Percentiles rank a stretch among this genome's conserved stretches.
Evolutionary conservation across 1,139 yeast species (phyloP).

Genomic region (Groenewaldozyma sp.): DNA sequence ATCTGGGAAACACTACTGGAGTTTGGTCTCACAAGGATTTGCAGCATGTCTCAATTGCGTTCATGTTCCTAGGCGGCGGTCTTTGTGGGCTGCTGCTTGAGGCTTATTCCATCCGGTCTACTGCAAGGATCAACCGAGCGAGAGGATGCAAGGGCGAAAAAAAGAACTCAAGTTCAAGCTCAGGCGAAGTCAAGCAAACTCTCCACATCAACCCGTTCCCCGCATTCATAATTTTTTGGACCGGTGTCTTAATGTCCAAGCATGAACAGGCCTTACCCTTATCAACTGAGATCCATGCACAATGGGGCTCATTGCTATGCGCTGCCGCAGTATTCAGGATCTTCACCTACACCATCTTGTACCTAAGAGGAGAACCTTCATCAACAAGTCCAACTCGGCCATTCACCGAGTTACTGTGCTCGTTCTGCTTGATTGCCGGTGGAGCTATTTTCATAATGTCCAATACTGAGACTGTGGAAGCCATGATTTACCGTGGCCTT

Average conservation of each 20-base stretch:
- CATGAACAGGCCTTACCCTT: slow-evolving; percentile 76
- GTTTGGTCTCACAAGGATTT: slow-evolving; percentile 84
- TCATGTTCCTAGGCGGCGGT: slow-evolving; percentile 88
- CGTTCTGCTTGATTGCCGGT: slow-evolving; percentile 76
- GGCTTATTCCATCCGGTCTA: slow-evolving; percentile 35
- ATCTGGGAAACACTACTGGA: slow-evolving; percentile 65
- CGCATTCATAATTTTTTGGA: slow-evolving; percentile 86
- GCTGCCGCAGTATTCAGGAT: slow-evolving; percentile 72
- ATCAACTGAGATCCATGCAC: slow-evolving; percentile 72
- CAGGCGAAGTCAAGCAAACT: too few species aligned
- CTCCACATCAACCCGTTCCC: slow-evolving; percentile 69
- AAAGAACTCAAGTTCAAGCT: slow-evolving; percentile 21
- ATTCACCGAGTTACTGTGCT: slow-evolving; percentile 68
- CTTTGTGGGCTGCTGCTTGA: slow-evolving; percentile 82
- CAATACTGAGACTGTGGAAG: slow-evolving; percentile 73
- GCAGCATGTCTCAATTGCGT: slow-evolving; percentile 93
- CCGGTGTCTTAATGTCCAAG: slow-evolving; percentile 92
- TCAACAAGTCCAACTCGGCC: slow-evolving; percentile 54
- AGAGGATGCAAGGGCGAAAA: slow-evolving; percentile 11
- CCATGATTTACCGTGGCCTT: slow-evolving; percentile 76
- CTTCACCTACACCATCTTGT: slow-evolving; percentile 52
- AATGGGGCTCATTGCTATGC: slow-evolving; percentile 83
- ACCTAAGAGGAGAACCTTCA: slow-evolving; percentile 39
- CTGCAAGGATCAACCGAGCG: slow-evolving; percentile 10
- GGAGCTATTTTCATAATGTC: slow-evolving; percentile 90